Percentiles rank a stretch among this genome's conserved stretches.
phyloP scores from a whole-genome alignment of 1,284 basidiomycete genomes.

The Cystobasidium slooffiae region DNA sequence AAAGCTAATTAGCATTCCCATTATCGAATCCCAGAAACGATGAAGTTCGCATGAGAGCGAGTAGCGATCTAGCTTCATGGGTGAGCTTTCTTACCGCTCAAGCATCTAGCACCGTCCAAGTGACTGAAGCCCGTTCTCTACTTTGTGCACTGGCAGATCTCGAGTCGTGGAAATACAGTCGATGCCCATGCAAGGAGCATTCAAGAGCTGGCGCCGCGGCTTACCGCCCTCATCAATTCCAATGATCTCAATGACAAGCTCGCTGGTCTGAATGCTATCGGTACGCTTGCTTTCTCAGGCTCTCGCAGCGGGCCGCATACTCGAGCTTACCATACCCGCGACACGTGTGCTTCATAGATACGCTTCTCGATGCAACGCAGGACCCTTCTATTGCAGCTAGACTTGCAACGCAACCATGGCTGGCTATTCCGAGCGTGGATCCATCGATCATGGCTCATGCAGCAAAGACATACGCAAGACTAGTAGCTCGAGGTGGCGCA shows the following conservation, averaged over 20 bases:
- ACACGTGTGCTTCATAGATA: conserved; percentile 44
- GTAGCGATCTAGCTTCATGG: conserved; percentile 36
- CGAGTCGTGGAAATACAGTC: conserved; percentile 39
- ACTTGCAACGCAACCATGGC: conserved; percentile 53
- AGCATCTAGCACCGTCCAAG: not conserved
- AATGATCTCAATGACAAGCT: conserved; percentile 53
- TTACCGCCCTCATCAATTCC: conserved; percentile 47
- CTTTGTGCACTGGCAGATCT: conserved; percentile 6
- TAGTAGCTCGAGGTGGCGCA: conserved; percentile 53
- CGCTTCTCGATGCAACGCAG: conserved; percentile 49
- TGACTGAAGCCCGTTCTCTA: not conserved
- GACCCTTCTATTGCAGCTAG: conserved; percentile 54
- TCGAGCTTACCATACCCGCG: not conserved
- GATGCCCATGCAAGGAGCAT: conserved; percentile 41
- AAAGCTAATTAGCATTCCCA: conserved; percentile 15
- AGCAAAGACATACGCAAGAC: conserved; percentile 54
- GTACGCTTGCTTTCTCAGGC: conserved; percentile 31
- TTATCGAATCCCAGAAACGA: conserved; percentile 23
- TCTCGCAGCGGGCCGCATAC: not conserved
- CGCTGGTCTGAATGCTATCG: conserved; percentile 53
- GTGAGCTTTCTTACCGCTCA: conserved; percentile 6
- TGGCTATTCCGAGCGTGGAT: conserved; percentile 54
- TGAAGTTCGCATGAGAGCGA: conserved; percentile 38
- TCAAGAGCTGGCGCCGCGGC: conserved; percentile 41
- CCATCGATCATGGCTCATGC: conserved; percentile 55